phyloP scores from a whole-genome alignment of 352 stramenopile species.

The Phytopythium mirpurense region DNA sequence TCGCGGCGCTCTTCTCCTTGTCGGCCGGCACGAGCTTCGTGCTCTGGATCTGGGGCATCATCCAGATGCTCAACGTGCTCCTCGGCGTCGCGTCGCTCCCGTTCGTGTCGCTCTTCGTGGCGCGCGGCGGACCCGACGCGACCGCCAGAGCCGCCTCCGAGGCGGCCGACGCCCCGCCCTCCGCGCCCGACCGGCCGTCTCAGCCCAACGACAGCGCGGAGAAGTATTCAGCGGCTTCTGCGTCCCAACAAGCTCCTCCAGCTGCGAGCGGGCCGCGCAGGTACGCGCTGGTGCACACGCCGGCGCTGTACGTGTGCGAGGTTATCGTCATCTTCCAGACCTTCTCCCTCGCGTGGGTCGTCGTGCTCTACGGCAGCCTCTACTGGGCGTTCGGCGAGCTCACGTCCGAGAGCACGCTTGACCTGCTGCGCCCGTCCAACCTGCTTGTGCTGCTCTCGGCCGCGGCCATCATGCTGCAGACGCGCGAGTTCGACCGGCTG shows the following conservation, averaged over 20 bases:
- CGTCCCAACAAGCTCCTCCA: background rate
- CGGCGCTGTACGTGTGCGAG: constrained; percentile 55
- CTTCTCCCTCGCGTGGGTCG: constrained; percentile 39
- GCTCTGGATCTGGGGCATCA: constrained; percentile 37
- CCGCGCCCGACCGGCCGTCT: constrained; percentile 6
- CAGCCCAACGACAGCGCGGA: background rate
- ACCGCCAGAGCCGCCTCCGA: constrained; percentile 10
- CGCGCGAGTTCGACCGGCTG: constrained; percentile 54
- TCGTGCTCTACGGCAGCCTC: constrained; percentile 34
- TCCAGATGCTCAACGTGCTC: constrained; percentile 54
- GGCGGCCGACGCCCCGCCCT: background rate
- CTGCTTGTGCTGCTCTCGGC: constrained; percentile 23
- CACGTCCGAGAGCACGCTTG: constrained; percentile 17
- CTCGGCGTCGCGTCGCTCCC: constrained; percentile 53
- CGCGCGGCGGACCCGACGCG: background rate
- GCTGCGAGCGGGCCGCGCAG: background rate
- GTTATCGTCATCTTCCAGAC: constrained; percentile 57
- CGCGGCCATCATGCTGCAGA: constrained; percentile 51
- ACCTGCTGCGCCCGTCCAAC: constrained; percentile 11
- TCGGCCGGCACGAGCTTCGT: constrained; percentile 19
- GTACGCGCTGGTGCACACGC: constrained; percentile 46
- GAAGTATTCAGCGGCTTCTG: background rate
- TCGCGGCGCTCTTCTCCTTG: constrained; percentile 35
- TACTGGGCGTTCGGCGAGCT: constrained; percentile 48
- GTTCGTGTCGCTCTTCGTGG: constrained; percentile 33